Base-by-base conservation (phyloP, 177 flowering plant genomes). In the Telopea speciosissima region DNA sequence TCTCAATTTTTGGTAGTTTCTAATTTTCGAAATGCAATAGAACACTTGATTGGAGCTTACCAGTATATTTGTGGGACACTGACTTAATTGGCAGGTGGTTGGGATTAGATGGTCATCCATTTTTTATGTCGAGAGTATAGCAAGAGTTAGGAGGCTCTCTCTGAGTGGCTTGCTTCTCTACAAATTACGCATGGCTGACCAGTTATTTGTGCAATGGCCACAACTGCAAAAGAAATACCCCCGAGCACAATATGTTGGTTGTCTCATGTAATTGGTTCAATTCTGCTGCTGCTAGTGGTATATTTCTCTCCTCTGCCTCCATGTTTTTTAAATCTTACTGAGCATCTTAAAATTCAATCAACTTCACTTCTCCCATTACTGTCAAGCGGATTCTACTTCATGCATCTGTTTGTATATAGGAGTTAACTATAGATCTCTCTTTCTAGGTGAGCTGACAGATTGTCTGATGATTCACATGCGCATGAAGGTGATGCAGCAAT, bases 121-220 rank as follows among this genome's bases (percentile, higher is more conserved):
- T 26, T 87, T 87, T 71, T 87, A 87, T 67, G 77, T 85, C 19
- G 98, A 95, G 85, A 95, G 99, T 73, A 93, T 95, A 70, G 97
- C 97, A 72, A 84, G 98, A 82, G 97, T 95, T 66, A 85, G 73
- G 72, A 87, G 81, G 81, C 89, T 93, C 26, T 95, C 97, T 6
- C 68, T 95, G 67, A 91, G 97, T 76, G 99, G 97, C 21, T 78
- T 91, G 80, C 83, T 91, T 72, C 90, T 95, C 19, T 93, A 93
- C 85, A 87, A 91, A 75, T 78, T 88, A 40, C 74, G 66, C 62
- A 80, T 93, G 22, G 98, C 91, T 67, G 99, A 95, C 82, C 93
- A 88, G 62, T 74, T 95, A 56, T 93, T 86, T 70, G 96, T 95
- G 71, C 99, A 95, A 72, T 95, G 99, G 98, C 96, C 97, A 31